phyloP scores from a whole-genome alignment of 164 flowering plant genomes.

The Berberis vulgaris region DNA sequence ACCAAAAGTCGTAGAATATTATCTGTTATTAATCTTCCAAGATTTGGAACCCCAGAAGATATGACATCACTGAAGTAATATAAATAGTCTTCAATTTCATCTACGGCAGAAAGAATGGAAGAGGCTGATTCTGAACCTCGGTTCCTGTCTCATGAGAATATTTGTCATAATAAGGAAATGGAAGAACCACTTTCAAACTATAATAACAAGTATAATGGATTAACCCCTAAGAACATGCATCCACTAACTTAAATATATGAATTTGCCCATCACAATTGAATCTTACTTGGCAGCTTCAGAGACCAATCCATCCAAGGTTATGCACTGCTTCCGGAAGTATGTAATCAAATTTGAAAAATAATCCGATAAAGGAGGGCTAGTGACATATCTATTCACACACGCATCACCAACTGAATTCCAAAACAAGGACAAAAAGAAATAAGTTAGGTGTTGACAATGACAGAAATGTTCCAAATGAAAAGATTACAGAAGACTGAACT shows the following conservation, averaged over 20 bases:
- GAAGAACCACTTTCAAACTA: too few relatives aligned
- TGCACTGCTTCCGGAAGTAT: constrained; percentile 73
- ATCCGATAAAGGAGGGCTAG: constrained; percentile 48
- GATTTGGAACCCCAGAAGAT: constrained; percentile 91
- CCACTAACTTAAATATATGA: too few relatives aligned
- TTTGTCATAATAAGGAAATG: too few relatives aligned
- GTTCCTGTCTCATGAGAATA: constrained; percentile 31
- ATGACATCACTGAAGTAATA: constrained; percentile 89
- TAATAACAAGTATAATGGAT: too few relatives aligned
- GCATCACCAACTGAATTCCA: constrained; percentile 79
- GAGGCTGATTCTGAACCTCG: constrained; percentile 34
- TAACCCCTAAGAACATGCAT: too few relatives aligned
- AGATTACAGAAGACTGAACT: too few relatives aligned
- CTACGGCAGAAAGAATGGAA: constrained; percentile 49
- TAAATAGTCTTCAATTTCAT: constrained; percentile 91
- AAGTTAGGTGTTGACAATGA: neutral
- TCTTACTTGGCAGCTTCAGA: constrained; percentile 50
- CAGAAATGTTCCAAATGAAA: too few relatives aligned
- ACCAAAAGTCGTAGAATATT: constrained; percentile 64
- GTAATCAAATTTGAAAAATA: constrained; percentile 66
- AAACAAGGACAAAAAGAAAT: neutral
- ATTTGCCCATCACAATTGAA: neutral
- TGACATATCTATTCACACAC: constrained; percentile 66
- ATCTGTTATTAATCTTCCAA: constrained; percentile 78
- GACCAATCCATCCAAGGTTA: constrained; percentile 48